Conservation (phyloP, 306 rosid genomes). For the Glycine tomentella region DNA sequence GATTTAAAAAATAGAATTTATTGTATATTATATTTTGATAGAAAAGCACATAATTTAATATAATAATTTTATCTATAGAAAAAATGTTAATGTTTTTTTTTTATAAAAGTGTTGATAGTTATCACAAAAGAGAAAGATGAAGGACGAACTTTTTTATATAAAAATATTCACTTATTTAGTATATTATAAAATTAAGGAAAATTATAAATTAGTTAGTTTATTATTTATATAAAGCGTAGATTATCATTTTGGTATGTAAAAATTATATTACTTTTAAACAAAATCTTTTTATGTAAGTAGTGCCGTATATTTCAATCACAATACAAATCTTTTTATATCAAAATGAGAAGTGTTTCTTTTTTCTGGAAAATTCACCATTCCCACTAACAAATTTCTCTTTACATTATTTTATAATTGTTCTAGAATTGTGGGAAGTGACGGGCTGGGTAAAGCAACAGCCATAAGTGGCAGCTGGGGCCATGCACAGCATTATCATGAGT, state of each 20-base stretch:
- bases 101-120: too few relatives aligned
- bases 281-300: neutral
- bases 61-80: neutral
- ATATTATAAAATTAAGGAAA: neutral
- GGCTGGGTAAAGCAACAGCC: constrained; percentile 46
- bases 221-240: neutral
- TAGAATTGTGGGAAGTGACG: constrained; percentile 30
- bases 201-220: neutral
- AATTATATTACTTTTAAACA: neutral
- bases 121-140: neutral
- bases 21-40: neutral
- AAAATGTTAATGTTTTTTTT: too few relatives aligned
- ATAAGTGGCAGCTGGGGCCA: constrained; percentile 22
- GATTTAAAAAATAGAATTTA: neutral
- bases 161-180: too few relatives aligned
- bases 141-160: neutral
- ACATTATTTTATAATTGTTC: constrained; percentile 8
- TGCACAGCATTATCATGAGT: constrained; percentile 18
- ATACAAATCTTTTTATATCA: neutral
- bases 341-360: neutral
- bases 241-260: neutral
- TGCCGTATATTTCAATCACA: neutral
- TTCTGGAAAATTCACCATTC: neutral
- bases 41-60: neutral
- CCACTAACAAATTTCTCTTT: neutral